Percentiles rank a stretch among this genome's conserved stretches.
Conservation (phyloP, 495 filamentous ascomycete species). For the Penicillium chermesinum region DNA sequence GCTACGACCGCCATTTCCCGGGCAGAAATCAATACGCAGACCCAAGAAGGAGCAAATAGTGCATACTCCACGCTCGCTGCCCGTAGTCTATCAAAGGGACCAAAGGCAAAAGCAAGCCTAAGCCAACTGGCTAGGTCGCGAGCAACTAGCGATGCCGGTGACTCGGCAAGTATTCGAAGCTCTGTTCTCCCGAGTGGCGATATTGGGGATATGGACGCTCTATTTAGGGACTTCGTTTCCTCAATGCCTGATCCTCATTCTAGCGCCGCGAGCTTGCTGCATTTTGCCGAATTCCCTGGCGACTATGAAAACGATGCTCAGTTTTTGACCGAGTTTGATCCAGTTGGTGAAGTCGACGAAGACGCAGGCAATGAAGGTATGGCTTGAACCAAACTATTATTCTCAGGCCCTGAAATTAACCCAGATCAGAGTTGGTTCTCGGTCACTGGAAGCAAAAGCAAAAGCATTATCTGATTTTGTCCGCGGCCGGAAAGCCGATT, state of each 20-base stretch:
- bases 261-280: slow-evolving; percentile 31
- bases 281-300: slow-evolving; percentile 50
- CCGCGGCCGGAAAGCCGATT: slow-evolving; percentile 96
- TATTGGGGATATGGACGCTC: slow-evolving; percentile 71
- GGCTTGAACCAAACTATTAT: slow-evolving; percentile 1
- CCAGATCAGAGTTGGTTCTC: slow-evolving; percentile 54
- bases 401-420: slow-evolving; percentile 6
- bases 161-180: slow-evolving; percentile 79
- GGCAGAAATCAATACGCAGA: slow-evolving; percentile 67
- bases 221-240: slow-evolving; percentile 63
- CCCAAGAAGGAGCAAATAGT: slow-evolving; percentile 61
- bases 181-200: slow-evolving; percentile 71
- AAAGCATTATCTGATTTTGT: slow-evolving; percentile 96
- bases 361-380: slow-evolving; percentile 64
- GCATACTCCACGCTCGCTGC: slow-evolving; percentile 49
- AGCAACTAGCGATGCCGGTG: slow-evolving; percentile 59
- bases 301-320: slow-evolving; percentile 50
- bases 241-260: slow-evolving; percentile 17
- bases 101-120: slow-evolving; percentile 39
- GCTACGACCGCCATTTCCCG: slow-evolving; percentile 80
- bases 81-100: slow-evolving; percentile 31
- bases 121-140: slow-evolving; percentile 43
- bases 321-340: slow-evolving; percentile 73
- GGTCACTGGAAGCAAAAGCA: slow-evolving; percentile 76
- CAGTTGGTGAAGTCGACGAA: slow-evolving; percentile 59